Evolutionary conservation across 441 rosid species (phyloP), one percentile per base, ranked within the genome.

Genomic region (Erodium trifolium): DNA sequence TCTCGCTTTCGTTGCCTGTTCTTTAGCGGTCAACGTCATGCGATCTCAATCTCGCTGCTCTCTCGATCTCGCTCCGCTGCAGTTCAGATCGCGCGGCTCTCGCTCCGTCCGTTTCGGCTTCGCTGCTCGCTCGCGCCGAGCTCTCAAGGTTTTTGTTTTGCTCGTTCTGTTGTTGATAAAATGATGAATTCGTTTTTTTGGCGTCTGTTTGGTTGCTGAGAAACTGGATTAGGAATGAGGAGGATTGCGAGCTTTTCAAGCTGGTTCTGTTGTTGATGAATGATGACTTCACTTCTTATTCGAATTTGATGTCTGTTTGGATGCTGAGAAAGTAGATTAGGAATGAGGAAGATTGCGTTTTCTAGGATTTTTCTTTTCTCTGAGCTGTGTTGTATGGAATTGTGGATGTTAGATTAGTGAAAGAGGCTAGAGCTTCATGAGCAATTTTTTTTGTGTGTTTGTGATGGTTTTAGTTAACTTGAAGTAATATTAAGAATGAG

Each of bases 21-120:
- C 55, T 34, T 31, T 66, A 65, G 53, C 53, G 64, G 64, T n/a
- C 31, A 4, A n/a, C 53, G 76, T 73, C 75, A 91, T 88, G 97
- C 85, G 76, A 76, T 77, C 87, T 70, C 74, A 69, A 63, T 64
- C 65, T 27, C 31, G 64, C 64, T 71, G 77, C 2, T 69, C 69
- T 71, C 75, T 77, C 69, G 70, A 9, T 75, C 67, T 74, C 34
- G 65, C 53, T 60, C 67, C 71, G 73, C 80, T 19, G 60, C 66
- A 37, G 69, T 60, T 37, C n/a, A 23, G 59, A 51, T 51, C 53
- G 27, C 63, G 29, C 27, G 23, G 27, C 72, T 65, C 76, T 57
- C 63, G 53, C 53, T 47, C 29, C 27, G 29, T 14, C 13, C 2
- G 18, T 51, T n/a, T 51, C 18, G 59, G 18, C 13, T 51, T 51